Conservation (phyloP, 2,329 filamentous ascomycete genomes). For the Penicillium expansum region DNA sequence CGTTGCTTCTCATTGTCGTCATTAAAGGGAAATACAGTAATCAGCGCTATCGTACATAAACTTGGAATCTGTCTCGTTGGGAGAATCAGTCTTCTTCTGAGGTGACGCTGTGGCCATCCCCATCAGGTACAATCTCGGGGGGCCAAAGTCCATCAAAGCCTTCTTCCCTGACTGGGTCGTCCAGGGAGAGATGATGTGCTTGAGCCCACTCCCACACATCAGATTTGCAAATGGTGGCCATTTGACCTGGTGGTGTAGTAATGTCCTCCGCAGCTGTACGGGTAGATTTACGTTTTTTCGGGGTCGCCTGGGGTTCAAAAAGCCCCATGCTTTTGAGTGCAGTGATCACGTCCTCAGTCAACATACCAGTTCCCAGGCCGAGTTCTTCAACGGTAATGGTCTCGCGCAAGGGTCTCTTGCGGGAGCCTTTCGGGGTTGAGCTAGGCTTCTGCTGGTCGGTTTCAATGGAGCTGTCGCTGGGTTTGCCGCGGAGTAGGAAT, state of each 20-base stretch:
- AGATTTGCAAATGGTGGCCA: constrained; percentile 53
- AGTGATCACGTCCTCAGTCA: constrained; percentile 75
- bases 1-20: constrained; percentile 11
- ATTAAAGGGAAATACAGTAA: neutral
- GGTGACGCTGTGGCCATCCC: constrained; percentile 24
- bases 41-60: constrained; percentile 12
- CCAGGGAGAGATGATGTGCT: constrained; percentile 60
- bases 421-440: constrained; percentile 35
- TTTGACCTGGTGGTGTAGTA: constrained; percentile 26
- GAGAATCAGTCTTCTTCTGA: constrained; percentile 17
- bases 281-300: constrained; percentile 53
- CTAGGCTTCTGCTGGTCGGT: constrained; percentile 29
- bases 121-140: constrained; percentile 36
- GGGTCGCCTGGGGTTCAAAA: constrained; percentile 51
- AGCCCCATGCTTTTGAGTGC: constrained; percentile 79
- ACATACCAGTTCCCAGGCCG: constrained; percentile 76
- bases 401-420: constrained; percentile 45
- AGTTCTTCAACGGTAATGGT: constrained; percentile 67
- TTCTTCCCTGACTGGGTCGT: constrained; percentile 66
- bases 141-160: constrained; percentile 72
- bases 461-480: constrained; percentile 28
- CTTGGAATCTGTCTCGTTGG: neutral
- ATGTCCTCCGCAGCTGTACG: constrained; percentile 24
- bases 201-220: constrained; percentile 66
- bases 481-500: constrained; percentile 50